Percentiles rank a stretch among this genome's conserved stretches.
Evolutionary conservation across 2,329 filamentous ascomycete genomes (phyloP).

Genomic region (Emmonsiellopsis sp.): DNA sequence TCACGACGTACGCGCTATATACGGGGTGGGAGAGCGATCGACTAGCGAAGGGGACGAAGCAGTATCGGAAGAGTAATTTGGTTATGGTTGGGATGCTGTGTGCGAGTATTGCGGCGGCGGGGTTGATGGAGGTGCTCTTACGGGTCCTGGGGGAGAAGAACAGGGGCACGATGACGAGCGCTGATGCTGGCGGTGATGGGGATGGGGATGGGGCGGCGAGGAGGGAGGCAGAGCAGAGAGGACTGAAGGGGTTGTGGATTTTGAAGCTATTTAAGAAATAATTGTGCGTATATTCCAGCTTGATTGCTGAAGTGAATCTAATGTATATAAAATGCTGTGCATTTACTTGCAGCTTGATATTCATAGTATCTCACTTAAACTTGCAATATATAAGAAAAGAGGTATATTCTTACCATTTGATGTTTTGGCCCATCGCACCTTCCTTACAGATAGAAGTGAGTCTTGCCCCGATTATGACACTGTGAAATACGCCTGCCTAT

Average conservation of each 20-base stretch:
- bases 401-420: no score
- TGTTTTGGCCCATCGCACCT: no score
- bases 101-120: conserved; percentile 61
- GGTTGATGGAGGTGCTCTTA: conserved; percentile 59
- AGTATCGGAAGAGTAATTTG: conserved; percentile 74
- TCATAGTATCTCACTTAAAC: no score
- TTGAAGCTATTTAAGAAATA: conserved; percentile 5
- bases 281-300: background rate
- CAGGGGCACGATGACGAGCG: background rate
- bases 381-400: no score
- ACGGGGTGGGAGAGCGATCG: conserved; percentile 75
- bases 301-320: no score
- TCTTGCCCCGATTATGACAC: no score
- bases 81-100: conserved; percentile 80
- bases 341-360: no score
- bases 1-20: conserved; percentile 83
- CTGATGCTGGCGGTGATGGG: background rate
- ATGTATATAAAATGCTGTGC: no score
- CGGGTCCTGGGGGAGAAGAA: conserved; percentile 28
- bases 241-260: conserved; percentile 24
- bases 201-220: conserved; percentile 20
- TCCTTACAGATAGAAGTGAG: no score
- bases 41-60: conserved; percentile 50
- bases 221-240: conserved; percentile 26
- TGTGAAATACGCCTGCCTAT: no score